These are phyloP conservation scores for Cardamine resedifolia DNA, from an alignment of 345 rosid species.

Conservation along the genomic window DNA sequence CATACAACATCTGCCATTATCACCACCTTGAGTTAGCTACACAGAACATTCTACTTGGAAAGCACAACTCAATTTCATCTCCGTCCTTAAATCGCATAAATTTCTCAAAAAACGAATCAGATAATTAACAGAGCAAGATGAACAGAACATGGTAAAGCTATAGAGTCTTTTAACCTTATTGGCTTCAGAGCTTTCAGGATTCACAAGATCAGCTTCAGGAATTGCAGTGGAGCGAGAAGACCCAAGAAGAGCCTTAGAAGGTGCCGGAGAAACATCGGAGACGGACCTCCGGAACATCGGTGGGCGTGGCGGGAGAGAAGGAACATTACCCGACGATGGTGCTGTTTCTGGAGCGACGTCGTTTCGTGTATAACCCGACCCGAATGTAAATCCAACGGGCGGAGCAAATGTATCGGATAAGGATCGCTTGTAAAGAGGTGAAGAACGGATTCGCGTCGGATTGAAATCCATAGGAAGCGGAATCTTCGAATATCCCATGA, in stretches of 20 bases:
- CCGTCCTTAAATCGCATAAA: background rate
- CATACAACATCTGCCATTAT: slow-evolving; percentile 33
- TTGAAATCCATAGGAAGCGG: slow-evolving; percentile 28
- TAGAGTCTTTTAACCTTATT: slow-evolving; percentile 22
- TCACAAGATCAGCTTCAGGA: slow-evolving; percentile 11
- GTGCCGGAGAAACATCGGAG: slow-evolving; percentile 34
- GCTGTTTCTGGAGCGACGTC: slow-evolving; percentile 17
- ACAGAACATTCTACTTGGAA: background rate
- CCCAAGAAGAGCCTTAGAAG: slow-evolving; percentile 14
- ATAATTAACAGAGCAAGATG: background rate
- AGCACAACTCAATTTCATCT: no score
- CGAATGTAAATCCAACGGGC: slow-evolving; percentile 4
- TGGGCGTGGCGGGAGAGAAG: slow-evolving; percentile 39
- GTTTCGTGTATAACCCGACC: slow-evolving; percentile 17
- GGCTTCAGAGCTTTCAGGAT: slow-evolving; percentile 29
- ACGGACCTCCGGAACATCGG: slow-evolving; percentile 35
- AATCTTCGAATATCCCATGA: slow-evolving; percentile 33
- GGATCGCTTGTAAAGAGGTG: slow-evolving; percentile 32
- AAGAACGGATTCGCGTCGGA: slow-evolving; percentile 28
- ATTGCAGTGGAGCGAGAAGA: slow-evolving; percentile 15
- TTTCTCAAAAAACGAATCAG: background rate
- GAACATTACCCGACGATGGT: slow-evolving; percentile 20
- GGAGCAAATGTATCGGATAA: slow-evolving; percentile 36
- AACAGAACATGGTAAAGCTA: background rate
- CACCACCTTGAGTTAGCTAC: background rate